Evolutionary conservation across 2,329 filamentous ascomycete species (phyloP), one percentile per base, ranked within the genome.

Genomic region (Fusarium agapanthi): DNA sequence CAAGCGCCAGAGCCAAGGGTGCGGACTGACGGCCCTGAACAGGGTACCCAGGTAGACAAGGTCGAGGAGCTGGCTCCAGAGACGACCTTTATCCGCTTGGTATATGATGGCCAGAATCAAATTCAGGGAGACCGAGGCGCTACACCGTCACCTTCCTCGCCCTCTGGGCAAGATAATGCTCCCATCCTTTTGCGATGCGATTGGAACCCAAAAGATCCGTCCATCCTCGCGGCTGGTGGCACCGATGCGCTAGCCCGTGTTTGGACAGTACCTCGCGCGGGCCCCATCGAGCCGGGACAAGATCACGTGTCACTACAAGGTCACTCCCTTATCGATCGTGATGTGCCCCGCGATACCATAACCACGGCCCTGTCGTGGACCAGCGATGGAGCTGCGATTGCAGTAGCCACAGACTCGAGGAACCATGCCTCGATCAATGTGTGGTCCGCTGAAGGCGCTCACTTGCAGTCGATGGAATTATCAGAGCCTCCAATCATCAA

Each of bases 231-330:
- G 81, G 89, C 89, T 85, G 89, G 88, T 84, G 90, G 90, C 78
- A 91, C 89, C 80, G 90, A 91, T 85, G 88, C 89, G 83, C 88
- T 91, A 88, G 90, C 89, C 85, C 89, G 89, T 73, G 86, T 91
- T 83, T 91, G 90, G 89, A 90, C 88, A 71, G 81, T 91, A 75
- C 86, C 87, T 80, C 87, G 86, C 86, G 84, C 84, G 79, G 82
- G 85, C 76, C 83, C 83, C 75, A 78, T 84, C 68, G 82, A 83
- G 57, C 76, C 80, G 47, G 79, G 79, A 58, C 76, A 79, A 61
- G 83, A 85, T 82, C 81, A 82, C 81, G 83, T 83, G 81, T 80
- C 81, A 68, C 80, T 78, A 43, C 72, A 75, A 63, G 79, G 78
- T 45, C 80, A 79, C 51, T 76, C 80, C 70, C 82, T 91, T 56